These are phyloP conservation scores for Aureobasidium uvarum DNA, from an alignment of 2,329 filamentous ascomycete species.

Conservation along the genomic window DNA sequence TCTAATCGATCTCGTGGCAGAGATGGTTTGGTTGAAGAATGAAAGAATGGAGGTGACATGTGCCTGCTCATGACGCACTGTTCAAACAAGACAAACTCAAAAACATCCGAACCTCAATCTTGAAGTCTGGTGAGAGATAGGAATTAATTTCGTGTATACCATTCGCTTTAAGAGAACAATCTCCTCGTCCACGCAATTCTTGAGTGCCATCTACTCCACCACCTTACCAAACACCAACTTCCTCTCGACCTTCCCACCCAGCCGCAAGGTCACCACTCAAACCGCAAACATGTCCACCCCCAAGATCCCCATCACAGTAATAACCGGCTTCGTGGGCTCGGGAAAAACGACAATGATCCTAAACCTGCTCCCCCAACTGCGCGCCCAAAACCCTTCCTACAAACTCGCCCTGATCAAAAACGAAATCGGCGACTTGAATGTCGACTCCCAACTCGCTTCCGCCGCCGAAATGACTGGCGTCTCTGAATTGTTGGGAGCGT, in stretches of 20 bases:
- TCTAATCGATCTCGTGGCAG: neutral
- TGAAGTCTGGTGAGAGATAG: slow-evolving; percentile 1
- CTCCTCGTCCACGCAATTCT: neutral
- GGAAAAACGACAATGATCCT: slow-evolving; percentile 96
- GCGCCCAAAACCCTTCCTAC: slow-evolving; percentile 81
- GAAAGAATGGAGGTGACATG: neutral
- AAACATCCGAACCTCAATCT: slow-evolving; percentile 7
- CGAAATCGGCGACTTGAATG: slow-evolving; percentile 91
- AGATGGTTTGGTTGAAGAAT: neutral
- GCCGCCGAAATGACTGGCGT: slow-evolving; percentile 83
- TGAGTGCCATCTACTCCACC: too few species aligned
- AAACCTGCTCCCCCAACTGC: slow-evolving; percentile 87
- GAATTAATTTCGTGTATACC: neutral
- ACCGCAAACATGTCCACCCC: neutral
- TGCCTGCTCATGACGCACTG: slow-evolving; percentile 6
- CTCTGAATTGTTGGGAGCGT: slow-evolving; percentile 90
- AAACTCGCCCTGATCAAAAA: slow-evolving; percentile 94
- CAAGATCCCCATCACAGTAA: slow-evolving; percentile 80
- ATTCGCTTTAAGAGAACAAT: neutral
- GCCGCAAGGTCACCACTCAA: neutral
- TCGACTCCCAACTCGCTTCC: slow-evolving; percentile 88
- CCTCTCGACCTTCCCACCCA: neutral
- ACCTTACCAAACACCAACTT: too few species aligned
- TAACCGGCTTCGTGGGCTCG: slow-evolving; percentile 93
- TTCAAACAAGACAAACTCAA: slow-evolving; percentile 24